Evolutionary conservation across 176 grass and related monocot genomes (phyloP), one percentile per base, ranked within the genome.

Genomic region (Oryza rufipogon): DNA sequence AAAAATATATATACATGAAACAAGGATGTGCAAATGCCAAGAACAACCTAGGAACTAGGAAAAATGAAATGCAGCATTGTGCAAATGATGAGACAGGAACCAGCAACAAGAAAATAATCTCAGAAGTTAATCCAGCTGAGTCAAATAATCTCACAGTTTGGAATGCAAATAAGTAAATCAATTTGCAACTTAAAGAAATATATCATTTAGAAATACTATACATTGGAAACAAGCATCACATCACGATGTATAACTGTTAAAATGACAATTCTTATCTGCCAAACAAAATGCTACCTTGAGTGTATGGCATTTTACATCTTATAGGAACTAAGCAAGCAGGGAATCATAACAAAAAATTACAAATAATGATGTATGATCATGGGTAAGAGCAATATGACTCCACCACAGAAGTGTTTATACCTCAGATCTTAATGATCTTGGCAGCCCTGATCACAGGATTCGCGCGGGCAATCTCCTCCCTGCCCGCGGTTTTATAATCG

Each of bases 391-490:
- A 73, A 86, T 30, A 80, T 20, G 41, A 73, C 51, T 54, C 0
- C 75, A 32, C 8, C 45, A 38, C 52, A 25, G 4, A 71, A 39
- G n/a, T 70, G 42, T 46, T 82, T 86, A 75, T 85, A 89, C 88
- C 83, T 89, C 66, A 89, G 54, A 89, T 89, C 88, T 85, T 89
- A 70, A 89, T 86, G 67, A 89, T 85, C 66, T 89, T 89, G 11
- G 83, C 77, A 70, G 83, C 88, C 78, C 83, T 81, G 72, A 89
- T 85, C 14, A 86, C 32, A 71, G 83, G 88, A 73, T 89, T 89
- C 0, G 77, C 78, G 4, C 83, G 71, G 30, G 83, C 78, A 45
- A 89, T 89, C 83, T 89, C 88, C 65, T 89, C 72, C 16, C 83
- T 39, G 7, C 83, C 88, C 0, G 72, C 42, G 32, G 88, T 75